These are phyloP conservation scores for Clonostachys rosea DNA, from an alignment of 2,329 filamentous ascomycete genomes.

Conservation along the genomic window DNA sequence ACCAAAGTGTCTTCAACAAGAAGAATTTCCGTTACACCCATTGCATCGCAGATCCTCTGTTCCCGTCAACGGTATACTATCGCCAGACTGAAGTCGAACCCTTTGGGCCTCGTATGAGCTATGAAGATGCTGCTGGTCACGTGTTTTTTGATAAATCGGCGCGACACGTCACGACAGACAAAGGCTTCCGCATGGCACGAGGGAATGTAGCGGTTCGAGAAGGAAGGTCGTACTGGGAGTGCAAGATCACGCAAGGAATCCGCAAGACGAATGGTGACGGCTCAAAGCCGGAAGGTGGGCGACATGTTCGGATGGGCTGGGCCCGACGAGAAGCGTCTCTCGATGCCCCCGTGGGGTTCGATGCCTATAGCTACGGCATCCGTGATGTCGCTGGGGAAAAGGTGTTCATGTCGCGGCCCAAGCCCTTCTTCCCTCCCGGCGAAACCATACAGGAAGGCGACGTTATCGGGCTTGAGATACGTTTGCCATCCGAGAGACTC, in stretches of 20 bases:
- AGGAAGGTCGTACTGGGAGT: constrained; percentile 91
- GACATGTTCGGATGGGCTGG: constrained; percentile 81
- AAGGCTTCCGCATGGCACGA: constrained; percentile 86
- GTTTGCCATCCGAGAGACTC: constrained; percentile 76
- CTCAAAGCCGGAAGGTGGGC: constrained; percentile 41
- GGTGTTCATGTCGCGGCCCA: constrained; percentile 89
- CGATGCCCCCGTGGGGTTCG: constrained; percentile 80
- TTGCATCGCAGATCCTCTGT: constrained; percentile 83
- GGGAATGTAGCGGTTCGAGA: constrained; percentile 89
- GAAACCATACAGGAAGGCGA: constrained; percentile 85
- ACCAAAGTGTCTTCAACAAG: constrained; percentile 53
- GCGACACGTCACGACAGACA: constrained; percentile 78
- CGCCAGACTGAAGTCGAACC: constrained; percentile 83
- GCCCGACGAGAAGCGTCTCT: constrained; percentile 75
- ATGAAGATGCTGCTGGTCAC: constrained; percentile 83
- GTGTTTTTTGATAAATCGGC: constrained; percentile 78
- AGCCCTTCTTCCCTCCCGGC: constrained; percentile 76
- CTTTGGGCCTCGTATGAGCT: constrained; percentile 80
- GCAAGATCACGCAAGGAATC: constrained; percentile 79
- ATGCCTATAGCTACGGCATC: constrained; percentile 90
- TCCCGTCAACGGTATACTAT: constrained; percentile 84
- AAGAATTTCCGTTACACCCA: constrained; percentile 83
- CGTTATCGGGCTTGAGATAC: constrained; percentile 90
- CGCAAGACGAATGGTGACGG: constrained; percentile 30
- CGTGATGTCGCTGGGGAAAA: constrained; percentile 88